A percentile compares a stretch with the other conserved stretches of the same genome.
Conservation (phyloP, 257 asterid species). For the Ballota nigra region DNA sequence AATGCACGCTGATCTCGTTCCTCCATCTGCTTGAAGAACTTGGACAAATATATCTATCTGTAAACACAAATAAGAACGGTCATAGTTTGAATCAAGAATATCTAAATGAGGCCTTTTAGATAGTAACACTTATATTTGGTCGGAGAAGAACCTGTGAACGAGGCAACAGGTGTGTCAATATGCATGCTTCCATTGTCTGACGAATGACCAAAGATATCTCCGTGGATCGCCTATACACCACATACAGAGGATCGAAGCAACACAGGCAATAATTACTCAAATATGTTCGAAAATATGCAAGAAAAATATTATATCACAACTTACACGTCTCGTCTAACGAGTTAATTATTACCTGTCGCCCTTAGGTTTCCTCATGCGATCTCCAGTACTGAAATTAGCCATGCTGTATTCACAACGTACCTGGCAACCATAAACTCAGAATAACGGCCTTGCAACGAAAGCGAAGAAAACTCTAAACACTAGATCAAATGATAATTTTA, state of each 20-base stretch:
- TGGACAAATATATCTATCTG: slow-evolving; percentile 97
- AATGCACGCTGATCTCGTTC: slow-evolving; percentile 99
- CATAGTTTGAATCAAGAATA: not conserved
- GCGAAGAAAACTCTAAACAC: not conserved
- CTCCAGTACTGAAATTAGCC: slow-evolving; percentile 99
- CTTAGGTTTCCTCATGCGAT: slow-evolving; percentile 89
- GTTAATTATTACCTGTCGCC: slow-evolving; percentile 76
- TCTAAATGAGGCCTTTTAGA: not conserved
- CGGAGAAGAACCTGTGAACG: slow-evolving; percentile 75
- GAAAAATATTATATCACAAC: not conserved
- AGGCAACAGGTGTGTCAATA: slow-evolving; percentile 82
- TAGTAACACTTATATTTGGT: slow-evolving; percentile 13
- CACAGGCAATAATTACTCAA: not conserved
- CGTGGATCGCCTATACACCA: slow-evolving; percentile 74
- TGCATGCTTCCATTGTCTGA: slow-evolving; percentile 98
- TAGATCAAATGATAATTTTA: slow-evolving; percentile 34
- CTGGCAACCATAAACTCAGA: slow-evolving; percentile 32
- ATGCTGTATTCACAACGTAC: slow-evolving; percentile 96
- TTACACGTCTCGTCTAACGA: slow-evolving; percentile 3
- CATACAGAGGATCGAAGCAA: not conserved
- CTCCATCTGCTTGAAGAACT: slow-evolving; percentile 99
- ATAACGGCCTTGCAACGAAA: not conserved
- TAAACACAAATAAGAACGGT: slow-evolving; percentile 15
- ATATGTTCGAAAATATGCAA: not conserved
- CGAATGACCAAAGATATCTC: slow-evolving; percentile 96